Base-by-base conservation (phyloP, 2,329 filamentous ascomycete genomes). In the Aspergillus sp. region DNA sequence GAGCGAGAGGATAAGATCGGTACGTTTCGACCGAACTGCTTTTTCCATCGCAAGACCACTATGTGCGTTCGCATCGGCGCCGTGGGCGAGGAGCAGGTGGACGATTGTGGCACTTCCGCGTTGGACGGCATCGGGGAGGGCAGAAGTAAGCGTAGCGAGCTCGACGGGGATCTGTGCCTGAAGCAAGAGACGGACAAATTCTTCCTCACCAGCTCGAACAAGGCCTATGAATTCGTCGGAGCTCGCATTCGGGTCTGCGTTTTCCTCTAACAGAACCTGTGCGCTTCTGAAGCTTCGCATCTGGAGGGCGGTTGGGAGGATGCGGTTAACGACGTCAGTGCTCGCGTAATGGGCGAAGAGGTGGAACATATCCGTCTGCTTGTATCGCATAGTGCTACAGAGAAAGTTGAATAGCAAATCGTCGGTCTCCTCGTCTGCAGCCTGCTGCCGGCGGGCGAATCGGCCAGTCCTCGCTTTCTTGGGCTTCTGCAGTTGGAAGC, bases 331-430 rank as follows among this genome's bases (percentile, higher is more conserved):
- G 4, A 61, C 59, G 3, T 57, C 59, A 4, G 54, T 22, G 30
- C 43, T 61, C 7, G 59, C 59, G 5, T 31, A 28, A 17, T 61
- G 54, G 41, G 59, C 54, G 1, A 61, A 49, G 13, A 61, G 41
- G 31, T 61, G 59, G 17, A 61, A 49, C 59, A 61, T 61, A 17
- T 57, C 53, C 6, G 54, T 54, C 48, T 50, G 41, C 17, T 61
- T 57, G 31, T 61, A 55, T 43, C 54, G 49, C 54, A 61, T 52
- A 3, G 59, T 57, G 13, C 41, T 56, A 8, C 38, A 57, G 22
- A 61, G 48, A 22, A 61, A 22, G 7, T 30, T 50, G n/a, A 61
- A 52, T n/a, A 61, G 43, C 30, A 61, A 11, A 4, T 55, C 54
- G 22, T 61, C 59, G 1, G 49, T 57, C 22, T 61, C 59, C 7